A percentile compares a stretch with the other conserved stretches of the same genome.
Conservation (phyloP, 371 early-diverging fungal species). For the Saksenaea oblongispora region DNA sequence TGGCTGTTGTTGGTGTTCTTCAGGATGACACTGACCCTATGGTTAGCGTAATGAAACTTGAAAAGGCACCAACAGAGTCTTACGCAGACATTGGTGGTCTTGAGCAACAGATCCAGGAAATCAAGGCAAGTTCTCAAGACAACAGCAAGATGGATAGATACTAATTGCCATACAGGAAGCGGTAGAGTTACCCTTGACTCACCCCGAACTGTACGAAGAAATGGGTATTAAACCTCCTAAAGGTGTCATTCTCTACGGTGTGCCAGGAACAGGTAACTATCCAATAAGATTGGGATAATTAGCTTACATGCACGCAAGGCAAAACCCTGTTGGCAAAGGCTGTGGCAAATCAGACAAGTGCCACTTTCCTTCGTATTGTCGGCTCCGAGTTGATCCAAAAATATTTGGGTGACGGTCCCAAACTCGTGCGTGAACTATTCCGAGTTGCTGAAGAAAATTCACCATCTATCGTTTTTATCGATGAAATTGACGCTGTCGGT, state of each 20-base stretch:
- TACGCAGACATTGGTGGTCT: constrained; percentile 99
- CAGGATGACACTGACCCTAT: constrained; percentile 98
- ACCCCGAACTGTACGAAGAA: constrained; percentile 99
- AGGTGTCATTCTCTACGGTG: constrained; percentile 99
- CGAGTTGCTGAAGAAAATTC: constrained; percentile 99
- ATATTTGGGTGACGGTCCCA: constrained; percentile 99
- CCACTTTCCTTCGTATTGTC: constrained; percentile 99
- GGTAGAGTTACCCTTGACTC: constrained; percentile 99
- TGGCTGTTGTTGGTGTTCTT: constrained; percentile 96
- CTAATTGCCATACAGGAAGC: constrained; percentile 68
- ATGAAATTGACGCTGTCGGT: constrained; percentile 99
- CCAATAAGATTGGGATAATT: not conserved
- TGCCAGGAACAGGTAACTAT: constrained; percentile 92
- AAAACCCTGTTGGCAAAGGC: constrained; percentile 99
- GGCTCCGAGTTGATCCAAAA: constrained; percentile 99
- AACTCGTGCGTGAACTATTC: constrained; percentile 99
- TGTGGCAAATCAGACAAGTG: constrained; percentile 99
- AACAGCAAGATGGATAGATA: not conserved
- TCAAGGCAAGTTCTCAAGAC: constrained; percentile 64
- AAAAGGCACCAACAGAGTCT: constrained; percentile 99
- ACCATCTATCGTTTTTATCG: constrained; percentile 99
- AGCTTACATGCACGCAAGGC: constrained; percentile 28
- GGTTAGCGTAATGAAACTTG: constrained; percentile 99
- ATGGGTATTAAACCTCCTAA: constrained; percentile 99
- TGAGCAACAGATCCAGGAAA: constrained; percentile 99